Conservation (phyloP, 2,329 filamentous ascomycete species). For the Bipolaris cookei region DNA sequence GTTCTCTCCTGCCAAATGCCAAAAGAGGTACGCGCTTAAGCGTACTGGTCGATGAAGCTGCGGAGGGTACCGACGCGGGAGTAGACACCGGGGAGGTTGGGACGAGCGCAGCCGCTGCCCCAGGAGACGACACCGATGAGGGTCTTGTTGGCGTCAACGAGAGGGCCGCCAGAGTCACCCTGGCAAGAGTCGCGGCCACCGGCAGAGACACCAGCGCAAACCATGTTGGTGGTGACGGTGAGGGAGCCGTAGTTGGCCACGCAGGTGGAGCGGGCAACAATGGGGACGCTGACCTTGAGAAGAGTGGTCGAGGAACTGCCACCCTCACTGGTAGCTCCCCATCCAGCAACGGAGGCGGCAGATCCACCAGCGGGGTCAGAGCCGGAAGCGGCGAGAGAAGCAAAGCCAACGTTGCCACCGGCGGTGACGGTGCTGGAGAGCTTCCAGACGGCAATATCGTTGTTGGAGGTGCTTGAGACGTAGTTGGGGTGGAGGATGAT, state of each 20-base stretch:
- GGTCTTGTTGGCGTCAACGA: constrained; percentile 22
- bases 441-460: constrained; percentile 38
- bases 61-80: constrained; percentile 23
- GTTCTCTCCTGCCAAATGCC: no score
- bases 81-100: constrained; percentile 37
- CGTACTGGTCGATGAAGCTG: constrained; percentile 31
- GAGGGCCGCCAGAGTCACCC: constrained; percentile 40
- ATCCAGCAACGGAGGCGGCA: constrained; percentile 33
- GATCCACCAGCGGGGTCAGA: constrained; percentile 33
- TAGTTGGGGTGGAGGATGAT: constrained; percentile 33
- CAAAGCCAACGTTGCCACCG: constrained; percentile 35
- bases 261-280: constrained; percentile 37
- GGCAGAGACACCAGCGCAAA: constrained; percentile 32
- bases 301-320: constrained; percentile 24
- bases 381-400: constrained; percentile 26
- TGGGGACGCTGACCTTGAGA: constrained; percentile 38
- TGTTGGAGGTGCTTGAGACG: constrained; percentile 19
- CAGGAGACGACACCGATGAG: constrained; percentile 18
- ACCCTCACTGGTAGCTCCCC: constrained; percentile 26
- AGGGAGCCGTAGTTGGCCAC: constrained; percentile 25
- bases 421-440: constrained; percentile 31
- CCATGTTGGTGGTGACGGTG: constrained; percentile 34
- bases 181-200: constrained; percentile 45
- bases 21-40: constrained; percentile 7
- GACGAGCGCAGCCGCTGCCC: constrained; percentile 29